These are phyloP conservation scores for Talaromyces sp. DNA, from an alignment of 2,329 filamentous ascomycete genomes.

Conservation along the genomic window DNA sequence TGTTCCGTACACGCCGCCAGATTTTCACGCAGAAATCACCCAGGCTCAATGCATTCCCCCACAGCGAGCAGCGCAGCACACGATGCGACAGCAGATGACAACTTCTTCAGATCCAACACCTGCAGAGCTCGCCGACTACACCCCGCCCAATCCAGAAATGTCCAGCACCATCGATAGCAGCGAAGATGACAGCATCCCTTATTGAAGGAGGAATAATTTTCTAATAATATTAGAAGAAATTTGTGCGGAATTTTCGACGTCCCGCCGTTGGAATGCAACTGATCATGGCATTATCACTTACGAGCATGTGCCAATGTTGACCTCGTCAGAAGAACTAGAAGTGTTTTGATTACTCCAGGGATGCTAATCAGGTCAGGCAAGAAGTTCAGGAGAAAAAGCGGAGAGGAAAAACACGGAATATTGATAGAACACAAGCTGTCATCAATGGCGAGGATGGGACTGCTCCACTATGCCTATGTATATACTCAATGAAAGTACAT, in stretches of 20 bases:
- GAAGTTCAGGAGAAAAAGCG: neutral
- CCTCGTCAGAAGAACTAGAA: no score
- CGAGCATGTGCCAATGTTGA: neutral
- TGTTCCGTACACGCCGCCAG: neutral
- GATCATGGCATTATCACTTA: neutral
- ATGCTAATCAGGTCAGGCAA: neutral
- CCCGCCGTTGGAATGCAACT: neutral
- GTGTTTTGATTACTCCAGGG: neutral
- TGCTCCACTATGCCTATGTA: neutral
- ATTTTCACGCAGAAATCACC: neutral
- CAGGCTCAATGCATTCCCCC: neutral
- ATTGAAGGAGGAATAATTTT: neutral
- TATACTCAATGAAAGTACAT: neutral
- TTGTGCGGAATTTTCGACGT: neutral
- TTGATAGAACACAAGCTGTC: neutral
- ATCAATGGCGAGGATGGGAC: neutral
- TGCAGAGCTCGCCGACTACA: neutral
- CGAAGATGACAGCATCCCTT: constrained; percentile 52
- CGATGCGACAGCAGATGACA: neutral
- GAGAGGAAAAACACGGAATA: neutral
- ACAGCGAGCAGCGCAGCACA: neutral
- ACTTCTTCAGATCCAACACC: constrained; percentile 17
- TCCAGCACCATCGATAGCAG: constrained; percentile 53
- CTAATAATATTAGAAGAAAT: neutral
- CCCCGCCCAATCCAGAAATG: neutral